Conservation (phyloP, 129 eudicot genomes). For the Flaveria robusta region DNA sequence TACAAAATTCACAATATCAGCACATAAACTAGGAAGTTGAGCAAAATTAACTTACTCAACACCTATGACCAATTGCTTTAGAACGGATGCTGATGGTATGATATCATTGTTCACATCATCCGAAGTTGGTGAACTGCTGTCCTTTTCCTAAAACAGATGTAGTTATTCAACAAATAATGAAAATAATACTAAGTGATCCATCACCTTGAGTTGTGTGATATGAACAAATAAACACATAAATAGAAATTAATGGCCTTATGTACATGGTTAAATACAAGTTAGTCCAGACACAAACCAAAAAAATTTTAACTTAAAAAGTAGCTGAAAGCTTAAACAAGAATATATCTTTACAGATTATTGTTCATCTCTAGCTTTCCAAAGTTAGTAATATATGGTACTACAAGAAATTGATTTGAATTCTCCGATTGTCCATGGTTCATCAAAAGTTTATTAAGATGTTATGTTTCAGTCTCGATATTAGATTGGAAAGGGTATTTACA, state of each 20-base stretch:
- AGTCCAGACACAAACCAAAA: not conserved
- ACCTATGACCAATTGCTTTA: conserved; percentile 77
- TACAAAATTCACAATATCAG: conserved; percentile 11
- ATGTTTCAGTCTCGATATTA: not conserved
- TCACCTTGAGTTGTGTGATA: conserved; percentile 7
- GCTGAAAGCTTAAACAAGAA: not conserved
- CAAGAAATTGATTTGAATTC: not conserved
- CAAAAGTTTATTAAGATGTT: not conserved
- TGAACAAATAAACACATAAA: not conserved
- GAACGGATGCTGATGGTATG: conserved; percentile 59
- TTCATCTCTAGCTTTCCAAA: not conserved
- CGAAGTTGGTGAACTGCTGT: conserved; percentile 33
- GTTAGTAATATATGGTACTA: not conserved
- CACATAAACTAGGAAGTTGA: not conserved
- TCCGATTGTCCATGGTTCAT: not conserved
- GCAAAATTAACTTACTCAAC: conserved; percentile 63
- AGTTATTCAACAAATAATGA: not conserved
- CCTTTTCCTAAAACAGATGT: conserved; percentile 52
- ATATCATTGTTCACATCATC: conserved; percentile 44
- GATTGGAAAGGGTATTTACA: not conserved
- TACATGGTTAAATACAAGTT: not conserved
- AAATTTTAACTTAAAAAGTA: not conserved
- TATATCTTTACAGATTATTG: not conserved
- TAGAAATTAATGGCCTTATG: not conserved
- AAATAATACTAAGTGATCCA: not conserved